Evolutionary conservation across 345 rosid species (phyloP).

Genomic region (Linum tenue): DNA sequence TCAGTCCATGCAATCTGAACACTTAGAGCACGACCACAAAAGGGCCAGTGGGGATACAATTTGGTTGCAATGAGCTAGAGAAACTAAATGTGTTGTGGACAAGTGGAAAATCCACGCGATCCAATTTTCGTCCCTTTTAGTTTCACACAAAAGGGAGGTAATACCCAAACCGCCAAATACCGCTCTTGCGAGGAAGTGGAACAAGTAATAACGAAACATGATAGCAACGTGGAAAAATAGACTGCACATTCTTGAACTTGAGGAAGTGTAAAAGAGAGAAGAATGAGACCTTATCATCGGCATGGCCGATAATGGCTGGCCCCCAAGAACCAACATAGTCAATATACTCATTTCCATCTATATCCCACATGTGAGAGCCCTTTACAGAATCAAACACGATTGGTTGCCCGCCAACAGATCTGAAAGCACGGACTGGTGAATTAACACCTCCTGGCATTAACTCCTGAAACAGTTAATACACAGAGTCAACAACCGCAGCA

Average conservation of each 20-base stretch:
- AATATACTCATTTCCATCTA: slow-evolving; percentile 88
- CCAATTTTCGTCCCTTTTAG: too few relatives aligned
- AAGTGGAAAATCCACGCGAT: too few relatives aligned
- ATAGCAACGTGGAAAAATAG: too few relatives aligned
- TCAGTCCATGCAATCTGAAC: slow-evolving; percentile 4
- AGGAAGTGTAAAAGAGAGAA: background rate
- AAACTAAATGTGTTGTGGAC: too few relatives aligned
- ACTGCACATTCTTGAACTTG: too few relatives aligned
- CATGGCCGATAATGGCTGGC: slow-evolving; percentile 94
- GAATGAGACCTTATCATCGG: slow-evolving; percentile 69
- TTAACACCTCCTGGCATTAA: slow-evolving; percentile 97
- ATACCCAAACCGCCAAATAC: too few relatives aligned
- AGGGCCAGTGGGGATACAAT: too few relatives aligned
- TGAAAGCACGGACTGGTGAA: slow-evolving; percentile 94
- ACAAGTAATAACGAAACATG: too few relatives aligned
- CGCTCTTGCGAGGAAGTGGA: too few relatives aligned
- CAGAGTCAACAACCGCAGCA: too few relatives aligned
- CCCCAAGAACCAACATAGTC: slow-evolving; percentile 99
- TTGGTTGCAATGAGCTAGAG: too few relatives aligned
- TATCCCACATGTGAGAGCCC: slow-evolving; percentile 92
- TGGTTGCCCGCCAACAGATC: slow-evolving; percentile 94
- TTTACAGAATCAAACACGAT: slow-evolving; percentile 77
- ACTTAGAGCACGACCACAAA: background rate
- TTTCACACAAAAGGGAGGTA: too few relatives aligned
- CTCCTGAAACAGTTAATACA: slow-evolving; percentile 32